These are phyloP conservation scores for Emmonsiellopsis sp. DNA, from an alignment of 2,329 filamentous ascomycete genomes.

Conservation along the genomic window DNA sequence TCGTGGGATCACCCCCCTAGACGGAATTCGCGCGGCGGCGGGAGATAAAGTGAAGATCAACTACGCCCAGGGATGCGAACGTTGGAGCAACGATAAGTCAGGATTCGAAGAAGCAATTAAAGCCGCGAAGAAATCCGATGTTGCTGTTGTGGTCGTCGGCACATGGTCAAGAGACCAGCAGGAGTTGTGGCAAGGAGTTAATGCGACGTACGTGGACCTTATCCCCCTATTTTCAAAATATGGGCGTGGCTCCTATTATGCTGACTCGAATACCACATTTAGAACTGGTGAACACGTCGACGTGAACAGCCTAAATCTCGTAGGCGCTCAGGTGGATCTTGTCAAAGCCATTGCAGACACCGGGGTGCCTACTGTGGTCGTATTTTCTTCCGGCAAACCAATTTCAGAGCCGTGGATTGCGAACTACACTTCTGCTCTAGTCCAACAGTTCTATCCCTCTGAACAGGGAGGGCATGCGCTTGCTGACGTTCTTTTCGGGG, in stretches of 20 bases:
- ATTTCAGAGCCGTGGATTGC: constrained; percentile 66
- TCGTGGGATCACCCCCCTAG: constrained; percentile 59
- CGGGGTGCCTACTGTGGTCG: constrained; percentile 57
- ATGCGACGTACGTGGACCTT: constrained; percentile 45
- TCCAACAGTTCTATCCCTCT: constrained; percentile 68
- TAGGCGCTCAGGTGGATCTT: constrained; percentile 60
- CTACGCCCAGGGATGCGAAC: constrained; percentile 62
- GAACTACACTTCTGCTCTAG: constrained; percentile 52
- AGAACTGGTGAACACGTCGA: constrained; percentile 64
- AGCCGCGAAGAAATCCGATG: constrained; percentile 57
- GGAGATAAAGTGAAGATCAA: constrained; percentile 50
- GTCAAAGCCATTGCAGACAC: constrained; percentile 60
- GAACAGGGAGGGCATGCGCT: constrained; percentile 60
- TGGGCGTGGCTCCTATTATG: background rate
- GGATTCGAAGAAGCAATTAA: constrained; percentile 59
- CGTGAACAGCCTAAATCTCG: constrained; percentile 52
- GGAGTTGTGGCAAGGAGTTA: constrained; percentile 61
- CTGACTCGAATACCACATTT: background rate
- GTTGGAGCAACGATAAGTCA: constrained; percentile 62
- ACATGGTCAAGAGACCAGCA: constrained; percentile 67
- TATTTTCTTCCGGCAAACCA: constrained; percentile 62
- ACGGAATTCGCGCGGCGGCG: constrained; percentile 56
- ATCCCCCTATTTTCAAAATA: background rate
- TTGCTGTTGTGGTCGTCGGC: constrained; percentile 64
- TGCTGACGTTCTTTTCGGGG: constrained; percentile 57